Base-by-base conservation (phyloP, 1,139 yeast genomes). In the Maudiozyma humilis region DNA sequence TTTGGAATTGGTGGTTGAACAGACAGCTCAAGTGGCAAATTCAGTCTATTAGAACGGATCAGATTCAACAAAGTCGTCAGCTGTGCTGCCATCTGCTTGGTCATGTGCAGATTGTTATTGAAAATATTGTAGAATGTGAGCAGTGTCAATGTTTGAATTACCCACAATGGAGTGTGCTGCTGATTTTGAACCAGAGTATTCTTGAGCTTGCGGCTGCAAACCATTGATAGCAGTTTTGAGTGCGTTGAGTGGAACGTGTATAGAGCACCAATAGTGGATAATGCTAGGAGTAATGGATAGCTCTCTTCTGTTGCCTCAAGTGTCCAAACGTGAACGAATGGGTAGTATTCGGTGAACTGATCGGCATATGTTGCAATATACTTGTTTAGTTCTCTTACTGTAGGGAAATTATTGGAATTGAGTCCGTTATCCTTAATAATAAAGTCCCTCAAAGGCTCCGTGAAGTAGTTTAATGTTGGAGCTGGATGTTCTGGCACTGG, bases 231-330 rank as follows among this genome's bases (percentile, higher is more conserved):
- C 19, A 84, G 70, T 54, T 82, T 73, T 0, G 95, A 84, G 58
- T 84, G 84, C 32, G 81, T 69, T 27, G 86, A 84, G 60, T 87
- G 94, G 63, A 83, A 86, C 1, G 86, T 78, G 57, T 86, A 86
- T 20, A 88, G 70, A 0, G 96, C 95, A 36, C 97, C 97, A 48
- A 88, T 77, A n/a, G 95, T 83, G 1, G 94, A 83, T 77, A 88
- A 82, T 7, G 93, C 77, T 44, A 87, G 67, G 6, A 87, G 65
- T 44, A 88, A 67, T 1, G 95, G 91, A 45, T 82, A 78, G 57
- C 81, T 82, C 18, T 75, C 78, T 54, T 72, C 65, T 0, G 75
- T 71, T 45, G 79, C 77, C 46, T 72, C 67, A 47, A 85, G 69
- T 2, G 88, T 72, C 8, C 82, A 81, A 38, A 85, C 69, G 63